These are phyloP conservation scores for Aurinia saxatilis DNA, from an alignment of 345 rosid genomes.

Conservation along the genomic window DNA sequence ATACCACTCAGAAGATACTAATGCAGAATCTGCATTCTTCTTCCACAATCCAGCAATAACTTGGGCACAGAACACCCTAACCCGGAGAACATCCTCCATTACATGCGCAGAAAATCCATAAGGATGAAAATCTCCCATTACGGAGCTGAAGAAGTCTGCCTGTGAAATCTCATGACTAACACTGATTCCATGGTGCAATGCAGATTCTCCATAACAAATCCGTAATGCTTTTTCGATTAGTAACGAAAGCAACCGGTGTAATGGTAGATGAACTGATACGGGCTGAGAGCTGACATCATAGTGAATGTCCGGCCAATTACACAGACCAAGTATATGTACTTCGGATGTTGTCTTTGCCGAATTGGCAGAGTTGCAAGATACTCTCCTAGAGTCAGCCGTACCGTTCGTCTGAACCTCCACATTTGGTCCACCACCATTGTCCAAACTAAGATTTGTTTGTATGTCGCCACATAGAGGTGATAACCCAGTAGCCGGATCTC, in stretches of 20 bases:
- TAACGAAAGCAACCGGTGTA: constrained; percentile 73
- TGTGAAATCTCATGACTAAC: constrained; percentile 26
- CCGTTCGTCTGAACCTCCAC: constrained; percentile 25
- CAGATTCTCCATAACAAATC: constrained; percentile 58
- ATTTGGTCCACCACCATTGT: constrained; percentile 29
- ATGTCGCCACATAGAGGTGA: constrained; percentile 29
- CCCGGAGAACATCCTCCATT: constrained; percentile 89
- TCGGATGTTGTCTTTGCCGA: constrained; percentile 29
- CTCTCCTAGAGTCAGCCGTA: constrained; percentile 26
- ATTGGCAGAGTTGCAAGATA: constrained; percentile 27
- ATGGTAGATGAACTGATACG: constrained; percentile 73
- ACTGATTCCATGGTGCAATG: constrained; percentile 15
- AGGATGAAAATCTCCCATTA: constrained; percentile 62
- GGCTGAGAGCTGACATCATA: constrained; percentile 80
- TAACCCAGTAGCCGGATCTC: constrained; percentile 31
- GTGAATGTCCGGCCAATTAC: constrained; percentile 62
- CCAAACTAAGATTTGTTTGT: constrained; percentile 31
- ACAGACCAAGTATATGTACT: constrained; percentile 39
- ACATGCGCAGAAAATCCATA: constrained; percentile 70
- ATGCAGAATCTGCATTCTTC: constrained; percentile 78
- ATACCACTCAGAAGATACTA: constrained; percentile 65
- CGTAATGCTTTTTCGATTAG: constrained; percentile 64
- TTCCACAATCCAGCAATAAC: constrained; percentile 96
- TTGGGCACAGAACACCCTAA: constrained; percentile 85
- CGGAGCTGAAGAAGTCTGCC: constrained; percentile 56